Evolutionary conservation across 352 stramenopile genomes (phyloP).

Genomic region (Pythium periplocum): DNA sequence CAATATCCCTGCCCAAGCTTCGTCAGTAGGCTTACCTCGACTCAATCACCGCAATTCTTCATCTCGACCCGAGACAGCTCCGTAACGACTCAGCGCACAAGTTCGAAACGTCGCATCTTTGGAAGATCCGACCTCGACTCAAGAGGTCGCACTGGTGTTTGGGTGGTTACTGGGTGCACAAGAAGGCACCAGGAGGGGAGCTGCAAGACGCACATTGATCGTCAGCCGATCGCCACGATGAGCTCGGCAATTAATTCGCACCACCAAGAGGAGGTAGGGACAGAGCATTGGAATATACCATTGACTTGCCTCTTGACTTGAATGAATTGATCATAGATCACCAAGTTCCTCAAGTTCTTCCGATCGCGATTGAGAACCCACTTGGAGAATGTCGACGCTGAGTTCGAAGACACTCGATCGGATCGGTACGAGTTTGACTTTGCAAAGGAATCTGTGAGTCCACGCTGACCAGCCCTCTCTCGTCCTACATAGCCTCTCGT

Average conservation of each 20-base stretch:
- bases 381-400: slow-evolving; percentile 75
- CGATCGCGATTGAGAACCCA: slow-evolving; percentile 67
- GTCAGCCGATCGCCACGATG: too few species aligned
- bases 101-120: too few species aligned
- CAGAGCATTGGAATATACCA: neutral
- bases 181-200: slow-evolving; percentile 1
- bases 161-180: neutral
- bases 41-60: too few species aligned
- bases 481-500: slow-evolving; percentile 35
- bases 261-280: slow-evolving; percentile 64
- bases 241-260: slow-evolving; percentile 10
- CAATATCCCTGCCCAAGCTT: too few species aligned
- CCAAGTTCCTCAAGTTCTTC: slow-evolving; percentile 86
- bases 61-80: too few species aligned
- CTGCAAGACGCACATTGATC: slow-evolving; percentile 3
- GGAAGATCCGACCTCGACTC: too few species aligned
- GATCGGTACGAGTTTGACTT: slow-evolving; percentile 30
- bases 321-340: slow-evolving; percentile 26
- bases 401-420: slow-evolving; percentile 81
- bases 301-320: too few species aligned
- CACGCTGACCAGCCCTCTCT: too few species aligned
- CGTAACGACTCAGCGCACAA: too few species aligned
- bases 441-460: too few species aligned
- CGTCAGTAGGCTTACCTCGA: too few species aligned
- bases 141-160: too few species aligned